Evolutionary conservation across 176 grass and related monocot species (phyloP).

Genomic region (Calamus simplicifolius): DNA sequence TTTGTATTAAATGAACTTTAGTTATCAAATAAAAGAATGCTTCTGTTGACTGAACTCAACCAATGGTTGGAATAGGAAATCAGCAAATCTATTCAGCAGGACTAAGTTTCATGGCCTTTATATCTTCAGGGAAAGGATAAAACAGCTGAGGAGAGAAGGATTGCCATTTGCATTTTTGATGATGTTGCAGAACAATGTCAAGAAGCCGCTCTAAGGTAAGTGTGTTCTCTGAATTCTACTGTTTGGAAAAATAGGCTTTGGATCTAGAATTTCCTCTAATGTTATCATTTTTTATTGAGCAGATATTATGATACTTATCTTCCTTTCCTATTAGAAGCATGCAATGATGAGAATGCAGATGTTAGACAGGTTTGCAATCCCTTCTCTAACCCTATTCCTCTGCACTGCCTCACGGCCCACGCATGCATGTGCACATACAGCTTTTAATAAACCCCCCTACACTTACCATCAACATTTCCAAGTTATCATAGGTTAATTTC

Average conservation of each 20-base stretch:
- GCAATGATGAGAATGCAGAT: constrained; percentile 87
- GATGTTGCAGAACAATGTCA: constrained; percentile 95
- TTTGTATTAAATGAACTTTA: too few species aligned
- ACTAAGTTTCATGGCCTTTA: neutral
- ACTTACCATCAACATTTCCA: neutral
- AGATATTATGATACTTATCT: constrained; percentile 98
- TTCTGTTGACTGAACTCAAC: too few species aligned
- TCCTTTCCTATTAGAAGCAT: constrained; percentile 89
- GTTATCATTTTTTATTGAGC: constrained; percentile 14
- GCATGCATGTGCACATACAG: neutral
- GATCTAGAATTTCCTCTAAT: constrained; percentile 7
- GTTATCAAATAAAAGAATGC: too few species aligned
- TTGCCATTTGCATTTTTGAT: constrained; percentile 98
- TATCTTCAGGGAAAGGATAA: constrained; percentile 88
- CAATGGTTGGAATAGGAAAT: too few species aligned
- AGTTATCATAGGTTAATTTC: constrained; percentile 13
- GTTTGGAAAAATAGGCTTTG: neutral
- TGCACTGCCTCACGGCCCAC: neutral
- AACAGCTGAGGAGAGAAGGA: constrained; percentile 94
- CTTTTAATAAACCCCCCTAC: neutral
- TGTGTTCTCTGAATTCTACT: neutral
- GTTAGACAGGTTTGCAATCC: constrained; percentile 65
- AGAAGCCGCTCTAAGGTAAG: constrained; percentile 73
- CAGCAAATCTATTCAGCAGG: neutral
- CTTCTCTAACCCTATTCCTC: neutral